Conservation (phyloP, 805 yeast species). For the Torulaspora franciscae region DNA sequence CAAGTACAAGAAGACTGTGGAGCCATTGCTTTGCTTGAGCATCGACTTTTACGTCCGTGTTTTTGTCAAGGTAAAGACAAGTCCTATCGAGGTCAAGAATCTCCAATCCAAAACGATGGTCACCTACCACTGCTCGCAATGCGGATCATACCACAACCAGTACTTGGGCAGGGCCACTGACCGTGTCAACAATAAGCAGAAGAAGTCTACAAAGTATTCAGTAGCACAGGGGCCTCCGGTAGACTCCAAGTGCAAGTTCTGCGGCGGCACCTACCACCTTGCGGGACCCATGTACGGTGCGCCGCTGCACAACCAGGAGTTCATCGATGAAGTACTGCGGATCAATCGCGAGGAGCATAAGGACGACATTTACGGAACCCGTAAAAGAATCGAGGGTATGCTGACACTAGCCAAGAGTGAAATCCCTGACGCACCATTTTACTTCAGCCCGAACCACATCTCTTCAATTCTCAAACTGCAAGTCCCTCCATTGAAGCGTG, state of each 20-base stretch:
- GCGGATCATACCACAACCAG: conserved; percentile 69
- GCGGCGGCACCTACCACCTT: conserved; percentile 62
- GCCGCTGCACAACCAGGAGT: conserved; percentile 61
- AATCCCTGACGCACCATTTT: conserved; percentile 62
- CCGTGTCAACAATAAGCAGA: conserved; percentile 38
- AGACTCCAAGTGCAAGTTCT: conserved; percentile 58
- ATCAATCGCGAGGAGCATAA: conserved; percentile 46
- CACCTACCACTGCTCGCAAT: conserved; percentile 80
- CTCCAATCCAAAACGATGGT: conserved; percentile 72
- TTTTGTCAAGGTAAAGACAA: conserved; percentile 68
- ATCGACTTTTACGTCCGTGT: conserved; percentile 91
- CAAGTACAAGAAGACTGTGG: conserved; percentile 77
- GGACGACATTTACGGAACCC: conserved; percentile 64
- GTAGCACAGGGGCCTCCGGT: conserved; percentile 62
- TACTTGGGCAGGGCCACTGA: conserved; percentile 60
- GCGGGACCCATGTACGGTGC: conserved; percentile 99
- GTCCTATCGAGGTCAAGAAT: conserved; percentile 78
- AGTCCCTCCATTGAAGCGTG: conserved; percentile 69
- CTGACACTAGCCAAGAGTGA: conserved; percentile 76
- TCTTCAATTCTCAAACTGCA: conserved; percentile 74
- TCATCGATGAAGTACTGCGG: conserved; percentile 59
- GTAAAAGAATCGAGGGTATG: conserved; percentile 88
- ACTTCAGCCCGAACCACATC: conserved; percentile 72
- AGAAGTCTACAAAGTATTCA: conserved; percentile 47
- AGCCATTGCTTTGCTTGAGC: conserved; percentile 78